A percentile compares a stretch with the other conserved stretches of the same genome.
These are phyloP conservation scores for Suillus brevipes DNA, from an alignment of 768 basidiomycete species.

Conservation along the genomic window DNA sequence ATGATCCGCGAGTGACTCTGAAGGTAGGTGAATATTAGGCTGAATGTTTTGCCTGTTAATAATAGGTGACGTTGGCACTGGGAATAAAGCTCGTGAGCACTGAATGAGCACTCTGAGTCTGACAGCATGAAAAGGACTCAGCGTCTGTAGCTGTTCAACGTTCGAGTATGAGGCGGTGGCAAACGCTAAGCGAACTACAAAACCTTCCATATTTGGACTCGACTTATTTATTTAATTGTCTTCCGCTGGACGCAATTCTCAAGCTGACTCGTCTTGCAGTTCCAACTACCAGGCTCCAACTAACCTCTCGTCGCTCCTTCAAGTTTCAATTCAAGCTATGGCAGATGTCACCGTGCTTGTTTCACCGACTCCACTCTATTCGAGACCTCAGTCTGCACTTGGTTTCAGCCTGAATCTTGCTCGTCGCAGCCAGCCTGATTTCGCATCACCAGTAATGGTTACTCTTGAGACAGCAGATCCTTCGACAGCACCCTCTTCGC, in stretches of 20 bases:
- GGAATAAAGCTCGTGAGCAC: background rate
- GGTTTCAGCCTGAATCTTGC: conserved; percentile 30
- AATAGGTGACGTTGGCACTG: background rate
- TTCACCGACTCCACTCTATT: conserved; percentile 30
- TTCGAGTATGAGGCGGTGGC: background rate
- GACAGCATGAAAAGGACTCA: background rate
- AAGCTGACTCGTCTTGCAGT: background rate
- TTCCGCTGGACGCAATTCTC: background rate
- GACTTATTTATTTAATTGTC: background rate
- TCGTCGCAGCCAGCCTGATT: conserved; percentile 30
- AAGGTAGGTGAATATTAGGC: background rate
- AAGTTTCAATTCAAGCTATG: conserved; percentile 18
- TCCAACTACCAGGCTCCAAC: background rate
- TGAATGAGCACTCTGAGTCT: background rate
- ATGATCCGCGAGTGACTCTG: background rate
- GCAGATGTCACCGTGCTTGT: conserved; percentile 35
- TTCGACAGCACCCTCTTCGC: conserved; percentile 26
- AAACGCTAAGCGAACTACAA: background rate
- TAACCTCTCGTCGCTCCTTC: conserved; percentile 3
- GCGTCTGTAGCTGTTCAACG: background rate
- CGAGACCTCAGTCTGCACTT: conserved; percentile 19
- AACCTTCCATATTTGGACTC: conserved; percentile 3
- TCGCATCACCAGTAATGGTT: conserved; percentile 32
- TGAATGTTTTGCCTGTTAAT: background rate
- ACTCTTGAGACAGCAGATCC: conserved; percentile 30